These are phyloP conservation scores for Mycena polygramma DNA, from an alignment of 768 basidiomycete genomes.

Conservation along the genomic window DNA sequence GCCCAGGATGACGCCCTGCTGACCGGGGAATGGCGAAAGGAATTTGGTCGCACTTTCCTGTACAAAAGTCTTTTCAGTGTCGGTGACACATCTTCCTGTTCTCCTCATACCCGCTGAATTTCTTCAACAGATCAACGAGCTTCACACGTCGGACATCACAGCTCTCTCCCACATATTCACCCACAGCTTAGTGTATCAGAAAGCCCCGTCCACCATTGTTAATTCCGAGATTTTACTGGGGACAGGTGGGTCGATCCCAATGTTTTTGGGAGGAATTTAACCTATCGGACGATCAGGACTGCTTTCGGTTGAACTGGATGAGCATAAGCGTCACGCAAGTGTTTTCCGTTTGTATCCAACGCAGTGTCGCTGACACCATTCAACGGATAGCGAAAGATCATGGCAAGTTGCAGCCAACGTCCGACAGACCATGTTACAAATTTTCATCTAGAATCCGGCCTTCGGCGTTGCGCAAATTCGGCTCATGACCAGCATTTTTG, in stretches of 20 bases:
- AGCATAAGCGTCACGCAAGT: conserved; percentile 57
- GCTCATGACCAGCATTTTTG: conserved; percentile 51
- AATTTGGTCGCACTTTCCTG: conserved; percentile 19
- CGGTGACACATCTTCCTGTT: not conserved
- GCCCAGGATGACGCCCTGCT: conserved; percentile 8
- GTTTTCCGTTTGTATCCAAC: not conserved
- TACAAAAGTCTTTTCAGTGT: conserved; percentile 28
- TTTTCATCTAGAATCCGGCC: conserved; percentile 56
- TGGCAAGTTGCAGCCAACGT: not conserved
- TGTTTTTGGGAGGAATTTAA: no score
- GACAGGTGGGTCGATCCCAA: not conserved
- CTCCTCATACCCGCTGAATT: not conserved
- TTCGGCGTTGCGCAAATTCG: conserved; percentile 59
- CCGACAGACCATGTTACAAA: not conserved
- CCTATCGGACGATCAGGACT: conserved; percentile 35
- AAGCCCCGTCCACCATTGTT: conserved; percentile 30
- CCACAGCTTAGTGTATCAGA: conserved; percentile 56
- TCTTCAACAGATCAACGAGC: conserved; percentile 45
- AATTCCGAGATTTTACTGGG: not conserved
- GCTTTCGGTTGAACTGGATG: conserved; percentile 49
- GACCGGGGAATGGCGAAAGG: conserved; percentile 15
- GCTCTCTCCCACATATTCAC: conserved; percentile 58
- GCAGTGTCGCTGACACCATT: not conserved
- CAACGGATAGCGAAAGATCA: conserved; percentile 2
- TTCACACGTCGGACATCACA: conserved; percentile 61